Percentiles rank a stretch among this genome's conserved stretches.
Evolutionary conservation across 1,284 basidiomycete species (phyloP).

Genomic region (Butyriboletus appendiculatus): DNA sequence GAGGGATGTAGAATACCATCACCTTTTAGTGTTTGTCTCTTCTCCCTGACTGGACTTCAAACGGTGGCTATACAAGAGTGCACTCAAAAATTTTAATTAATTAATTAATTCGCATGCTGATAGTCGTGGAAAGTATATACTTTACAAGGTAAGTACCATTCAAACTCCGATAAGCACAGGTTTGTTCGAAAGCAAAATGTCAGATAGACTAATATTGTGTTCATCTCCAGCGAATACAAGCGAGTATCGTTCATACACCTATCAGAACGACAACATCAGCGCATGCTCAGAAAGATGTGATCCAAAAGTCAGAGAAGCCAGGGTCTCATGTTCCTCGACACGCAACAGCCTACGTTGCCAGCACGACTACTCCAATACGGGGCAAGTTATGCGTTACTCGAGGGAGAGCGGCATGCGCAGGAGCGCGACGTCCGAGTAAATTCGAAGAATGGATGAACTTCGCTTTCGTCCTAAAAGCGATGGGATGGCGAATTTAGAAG

Average conservation of each 20-base stretch:
- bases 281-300: background rate
- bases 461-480: conserved; percentile 51
- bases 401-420: conserved; percentile 38
- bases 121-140: too few relatives aligned
- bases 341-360: conserved; percentile 37
- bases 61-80: too few relatives aligned
- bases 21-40: background rate
- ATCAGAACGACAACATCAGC: conserved; percentile 6
- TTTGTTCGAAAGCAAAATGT: too few relatives aligned
- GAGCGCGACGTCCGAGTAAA: conserved; percentile 40
- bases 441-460: conserved; percentile 88
- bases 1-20: background rate
- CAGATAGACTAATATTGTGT: too few relatives aligned
- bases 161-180: too few relatives aligned
- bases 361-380: conserved; percentile 53
- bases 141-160: too few relatives aligned
- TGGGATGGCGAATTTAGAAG: background rate
- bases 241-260: conserved; percentile 1
- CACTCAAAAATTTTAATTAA: too few relatives aligned
- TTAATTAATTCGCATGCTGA: too few relatives aligned
- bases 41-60: too few relatives aligned
- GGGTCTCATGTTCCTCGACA: conserved; percentile 59
- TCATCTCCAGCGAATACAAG: background rate
- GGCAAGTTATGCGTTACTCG: conserved; percentile 33
- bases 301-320: conserved; percentile 62